A percentile compares a stretch with the other conserved stretches of the same genome.
Conservation (phyloP, 2,329 filamentous ascomycete genomes). For the Zasmidium angulare region DNA sequence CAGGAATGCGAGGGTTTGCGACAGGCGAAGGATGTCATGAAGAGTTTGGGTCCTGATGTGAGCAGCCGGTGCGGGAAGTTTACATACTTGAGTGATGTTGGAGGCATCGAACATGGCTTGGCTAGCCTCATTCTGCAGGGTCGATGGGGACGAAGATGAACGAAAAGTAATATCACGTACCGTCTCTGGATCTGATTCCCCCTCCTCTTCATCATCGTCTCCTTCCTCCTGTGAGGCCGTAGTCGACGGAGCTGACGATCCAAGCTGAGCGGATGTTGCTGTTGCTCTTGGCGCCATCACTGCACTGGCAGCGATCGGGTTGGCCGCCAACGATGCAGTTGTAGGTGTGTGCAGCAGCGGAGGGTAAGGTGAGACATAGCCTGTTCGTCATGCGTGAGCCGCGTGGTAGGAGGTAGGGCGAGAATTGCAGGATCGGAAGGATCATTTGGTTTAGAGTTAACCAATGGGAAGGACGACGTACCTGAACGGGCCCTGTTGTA, state of each 20-base stretch:
- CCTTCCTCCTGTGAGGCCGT: constrained; percentile 2
- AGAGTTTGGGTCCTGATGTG: background rate
- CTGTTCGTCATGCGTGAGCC: constrained; percentile 8
- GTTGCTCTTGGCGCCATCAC: background rate
- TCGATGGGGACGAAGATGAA: background rate
- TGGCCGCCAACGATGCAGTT: constrained; percentile 4
- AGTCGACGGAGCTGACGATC: constrained; percentile 6
- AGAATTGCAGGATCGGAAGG: constrained; percentile 6
- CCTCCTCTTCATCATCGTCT: background rate
- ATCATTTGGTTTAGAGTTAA: constrained; percentile 1
- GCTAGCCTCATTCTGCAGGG: background rate
- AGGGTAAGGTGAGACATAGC: constrained; percentile 19
- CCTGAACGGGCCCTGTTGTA: constrained; percentile 3
- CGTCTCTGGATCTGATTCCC: constrained; percentile 1
- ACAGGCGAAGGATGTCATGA: background rate
- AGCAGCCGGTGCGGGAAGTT: constrained; percentile 1
- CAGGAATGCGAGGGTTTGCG: background rate
- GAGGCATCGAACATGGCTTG: constrained; percentile 11
- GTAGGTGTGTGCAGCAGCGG: constrained; percentile 12
- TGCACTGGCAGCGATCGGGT: constrained; percentile 2
- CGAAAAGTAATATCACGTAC: constrained; percentile 13
- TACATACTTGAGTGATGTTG: constrained; percentile 17
- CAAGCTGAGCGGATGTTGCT: constrained; percentile 2
- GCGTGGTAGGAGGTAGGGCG: background rate
- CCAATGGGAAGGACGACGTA: constrained; percentile 5